Percentiles rank a stretch among this genome's conserved stretches.
These are phyloP conservation scores for Thoreauomyces humboldtii DNA, from an alignment of 192 early-diverging fungal genomes.

Conservation along the genomic window DNA sequence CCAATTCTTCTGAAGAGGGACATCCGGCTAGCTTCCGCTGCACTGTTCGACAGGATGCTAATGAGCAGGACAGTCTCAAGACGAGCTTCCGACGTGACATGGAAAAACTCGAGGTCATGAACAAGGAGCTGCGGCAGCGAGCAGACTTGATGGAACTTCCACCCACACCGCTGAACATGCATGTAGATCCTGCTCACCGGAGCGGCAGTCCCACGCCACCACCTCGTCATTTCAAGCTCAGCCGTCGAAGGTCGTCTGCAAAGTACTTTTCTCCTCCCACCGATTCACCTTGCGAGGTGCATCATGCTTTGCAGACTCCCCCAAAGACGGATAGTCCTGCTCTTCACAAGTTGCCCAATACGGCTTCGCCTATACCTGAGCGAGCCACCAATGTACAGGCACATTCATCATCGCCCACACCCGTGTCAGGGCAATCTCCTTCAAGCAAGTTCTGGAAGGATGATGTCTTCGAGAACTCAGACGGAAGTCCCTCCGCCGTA, in stretches of 20 bases:
- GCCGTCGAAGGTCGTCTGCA: neutral
- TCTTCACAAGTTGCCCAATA: neutral
- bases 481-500: neutral
- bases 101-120: neutral
- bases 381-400: no score
- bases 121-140: neutral
- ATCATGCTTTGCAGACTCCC: neutral
- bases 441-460: neutral
- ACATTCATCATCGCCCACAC: no score
- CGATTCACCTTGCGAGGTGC: neutral
- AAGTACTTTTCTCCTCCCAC: neutral
- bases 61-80: neutral
- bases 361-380: no score
- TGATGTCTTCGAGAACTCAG: neutral
- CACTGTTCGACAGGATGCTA: neutral
- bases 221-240: neutral
- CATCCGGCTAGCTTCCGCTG: neutral
- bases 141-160: no score
- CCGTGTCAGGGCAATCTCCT: no score
- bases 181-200: no score
- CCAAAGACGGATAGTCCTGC: neutral
- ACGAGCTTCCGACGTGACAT: neutral
- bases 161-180: no score
- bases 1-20: neutral
- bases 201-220: neutral